Conservation (phyloP, 371 early-diverging fungal species). For the Actinomucor elegans region DNA sequence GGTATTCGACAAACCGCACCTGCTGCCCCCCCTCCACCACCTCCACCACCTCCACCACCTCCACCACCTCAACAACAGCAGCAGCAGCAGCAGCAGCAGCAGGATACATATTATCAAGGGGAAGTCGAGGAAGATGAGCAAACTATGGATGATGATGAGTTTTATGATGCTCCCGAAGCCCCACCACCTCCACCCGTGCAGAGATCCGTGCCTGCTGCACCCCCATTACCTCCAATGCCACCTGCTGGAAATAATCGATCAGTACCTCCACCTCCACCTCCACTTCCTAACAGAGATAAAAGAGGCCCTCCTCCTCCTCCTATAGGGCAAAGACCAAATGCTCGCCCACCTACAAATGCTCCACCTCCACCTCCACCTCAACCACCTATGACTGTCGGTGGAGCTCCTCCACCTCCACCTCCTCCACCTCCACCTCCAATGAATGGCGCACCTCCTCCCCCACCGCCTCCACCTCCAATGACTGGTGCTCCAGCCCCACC, state of each 20-base stretch:
- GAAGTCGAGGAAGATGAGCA: background rate
- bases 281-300: slow-evolving; percentile 27
- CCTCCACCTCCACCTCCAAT: slow-evolving; percentile 18
- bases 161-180: slow-evolving; percentile 26
- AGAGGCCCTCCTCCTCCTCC: slow-evolving; percentile 37
- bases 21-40: background rate
- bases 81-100: background rate
- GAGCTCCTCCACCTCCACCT: slow-evolving; percentile 4
- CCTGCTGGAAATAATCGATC: slow-evolving; percentile 5
- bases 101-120: background rate
- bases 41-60: background rate
- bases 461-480: slow-evolving; percentile 7
- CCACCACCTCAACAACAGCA: background rate
- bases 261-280: slow-evolving; percentile 34
- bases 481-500: slow-evolving; percentile 11
- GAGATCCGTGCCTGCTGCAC: slow-evolving; percentile 2
- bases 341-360: background rate
- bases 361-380: slow-evolving; percentile 34
- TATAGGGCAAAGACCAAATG: slow-evolving; percentile 11
- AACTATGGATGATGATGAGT: slow-evolving; percentile 15
- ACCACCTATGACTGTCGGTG: slow-evolving; percentile 6
- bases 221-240: slow-evolving; percentile 26
- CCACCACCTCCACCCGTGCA: slow-evolving; percentile 23
- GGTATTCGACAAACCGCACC: background rate
- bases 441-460: slow-evolving; percentile 14